phyloP scores from a whole-genome alignment of 345 rosid species.

The Physaria fendleri region DNA sequence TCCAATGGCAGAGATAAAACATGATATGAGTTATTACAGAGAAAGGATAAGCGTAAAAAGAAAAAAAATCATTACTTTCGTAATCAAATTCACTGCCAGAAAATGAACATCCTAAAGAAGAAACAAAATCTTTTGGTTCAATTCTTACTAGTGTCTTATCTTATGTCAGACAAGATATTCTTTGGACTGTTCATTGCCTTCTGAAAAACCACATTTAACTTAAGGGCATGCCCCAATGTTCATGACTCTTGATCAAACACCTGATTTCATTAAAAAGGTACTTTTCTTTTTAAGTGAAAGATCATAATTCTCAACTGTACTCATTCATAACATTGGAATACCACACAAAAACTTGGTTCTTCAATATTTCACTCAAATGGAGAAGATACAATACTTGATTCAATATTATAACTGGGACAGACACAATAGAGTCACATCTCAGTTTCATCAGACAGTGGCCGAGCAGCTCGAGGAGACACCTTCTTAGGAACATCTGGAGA shows the following conservation, averaged over 20 bases:
- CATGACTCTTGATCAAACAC: slow-evolving; percentile 4
- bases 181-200: not conserved
- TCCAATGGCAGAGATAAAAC: slow-evolving; percentile 28
- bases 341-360: not conserved
- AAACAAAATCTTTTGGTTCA: slow-evolving; percentile 12
- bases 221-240: not conserved
- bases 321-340: not conserved
- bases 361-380: not conserved
- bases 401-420: not conserved
- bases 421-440: slow-evolving; percentile 10
- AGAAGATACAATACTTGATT: not conserved
- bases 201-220: not conserved
- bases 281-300: not conserved
- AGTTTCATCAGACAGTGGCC: slow-evolving; percentile 35
- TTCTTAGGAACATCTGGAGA: slow-evolving; percentile 64
- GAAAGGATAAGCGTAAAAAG: not conserved
- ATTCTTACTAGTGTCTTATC: slow-evolving; percentile 6
- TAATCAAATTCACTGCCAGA: slow-evolving; percentile 8
- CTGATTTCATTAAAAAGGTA: not conserved
- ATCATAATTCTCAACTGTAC: not conserved
- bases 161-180: slow-evolving; percentile 1
- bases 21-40: slow-evolving; percentile 24
- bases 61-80: not conserved
- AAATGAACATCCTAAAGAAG: slow-evolving; percentile 12
- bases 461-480: slow-evolving; percentile 71